phyloP scores from a whole-genome alignment of 164 flowering plant species.

The Dillenia suffruticosa region DNA sequence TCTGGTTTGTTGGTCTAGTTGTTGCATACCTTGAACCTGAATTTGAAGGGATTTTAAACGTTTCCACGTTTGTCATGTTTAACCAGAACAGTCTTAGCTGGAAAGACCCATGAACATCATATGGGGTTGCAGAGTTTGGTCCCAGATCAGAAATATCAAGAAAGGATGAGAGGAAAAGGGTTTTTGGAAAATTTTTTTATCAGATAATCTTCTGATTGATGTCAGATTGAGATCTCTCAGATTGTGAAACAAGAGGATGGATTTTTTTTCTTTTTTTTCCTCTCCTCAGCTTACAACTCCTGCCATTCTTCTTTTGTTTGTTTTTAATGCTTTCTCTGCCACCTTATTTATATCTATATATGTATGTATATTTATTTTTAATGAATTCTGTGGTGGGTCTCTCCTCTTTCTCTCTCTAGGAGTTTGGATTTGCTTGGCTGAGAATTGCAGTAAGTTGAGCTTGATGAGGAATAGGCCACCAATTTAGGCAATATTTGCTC shows the following conservation, averaged over 20 bases:
- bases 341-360: neutral
- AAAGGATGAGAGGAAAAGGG: slow-evolving; percentile 17
- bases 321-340: neutral
- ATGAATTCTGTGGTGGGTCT: too few relatives aligned
- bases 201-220: slow-evolving; percentile 26
- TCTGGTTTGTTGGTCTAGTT: slow-evolving; percentile 12
- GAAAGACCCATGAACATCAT: slow-evolving; percentile 23
- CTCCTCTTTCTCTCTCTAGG: too few relatives aligned
- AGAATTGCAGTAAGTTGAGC: too few relatives aligned
- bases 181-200: slow-evolving; percentile 20
- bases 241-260: too few relatives aligned
- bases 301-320: slow-evolving; percentile 1
- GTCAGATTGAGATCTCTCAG: slow-evolving; percentile 28
- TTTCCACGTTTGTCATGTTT: slow-evolving; percentile 25
- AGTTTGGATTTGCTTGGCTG: too few relatives aligned
- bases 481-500: slow-evolving; percentile 16
- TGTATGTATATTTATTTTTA: too few relatives aligned
- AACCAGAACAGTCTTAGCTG: slow-evolving; percentile 43
- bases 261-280: too few relatives aligned
- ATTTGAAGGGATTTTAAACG: slow-evolving; percentile 27
- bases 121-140: slow-evolving; percentile 20
- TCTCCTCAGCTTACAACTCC: neutral
- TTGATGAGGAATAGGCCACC: slow-evolving; percentile 8
- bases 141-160: slow-evolving; percentile 26
- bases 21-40: slow-evolving; percentile 58